phyloP scores from a whole-genome alignment of 2,329 filamentous ascomycete species.

The Cercospora canescens region DNA sequence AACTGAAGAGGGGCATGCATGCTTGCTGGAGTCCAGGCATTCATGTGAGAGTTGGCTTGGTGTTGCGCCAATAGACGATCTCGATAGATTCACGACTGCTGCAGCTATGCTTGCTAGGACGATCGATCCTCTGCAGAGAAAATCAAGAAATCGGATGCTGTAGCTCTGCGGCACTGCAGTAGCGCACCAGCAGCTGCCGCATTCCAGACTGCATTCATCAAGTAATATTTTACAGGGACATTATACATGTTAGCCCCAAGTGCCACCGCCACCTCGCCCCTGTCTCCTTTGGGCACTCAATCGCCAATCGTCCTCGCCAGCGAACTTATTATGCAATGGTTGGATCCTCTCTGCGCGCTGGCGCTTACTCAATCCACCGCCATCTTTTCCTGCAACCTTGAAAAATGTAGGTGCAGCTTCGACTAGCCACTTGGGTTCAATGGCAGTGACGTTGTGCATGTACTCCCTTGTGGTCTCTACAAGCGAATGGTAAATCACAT shows the following conservation, averaged over 20 bases:
- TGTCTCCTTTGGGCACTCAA: constrained; percentile 83
- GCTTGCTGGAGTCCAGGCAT: background rate
- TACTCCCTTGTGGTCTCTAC: constrained; percentile 97
- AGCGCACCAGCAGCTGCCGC: background rate
- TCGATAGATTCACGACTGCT: background rate
- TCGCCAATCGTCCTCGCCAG: constrained; percentile 92
- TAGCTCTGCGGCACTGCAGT: background rate
- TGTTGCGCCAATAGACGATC: background rate
- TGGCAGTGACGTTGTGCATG: constrained; percentile 91
- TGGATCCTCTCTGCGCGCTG: constrained; percentile 94
- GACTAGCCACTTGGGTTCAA: constrained; percentile 92
- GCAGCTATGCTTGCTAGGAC: background rate
- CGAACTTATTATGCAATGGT: constrained; percentile 90
- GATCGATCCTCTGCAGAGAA: background rate
- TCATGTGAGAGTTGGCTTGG: background rate
- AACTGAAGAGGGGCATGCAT: background rate
- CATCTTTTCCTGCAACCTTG: constrained; percentile 88
- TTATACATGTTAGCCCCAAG: constrained; percentile 68
- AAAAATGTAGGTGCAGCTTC: constrained; percentile 99
- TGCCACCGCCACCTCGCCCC: constrained; percentile 85
- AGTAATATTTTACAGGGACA: background rate
- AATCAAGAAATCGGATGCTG: background rate
- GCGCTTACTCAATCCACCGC: constrained; percentile 70
- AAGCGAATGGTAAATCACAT: constrained; percentile 89
- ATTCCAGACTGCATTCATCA: background rate